Conservation (phyloP, 768 basidiomycete species). For the Lactarius deliciosus region DNA sequence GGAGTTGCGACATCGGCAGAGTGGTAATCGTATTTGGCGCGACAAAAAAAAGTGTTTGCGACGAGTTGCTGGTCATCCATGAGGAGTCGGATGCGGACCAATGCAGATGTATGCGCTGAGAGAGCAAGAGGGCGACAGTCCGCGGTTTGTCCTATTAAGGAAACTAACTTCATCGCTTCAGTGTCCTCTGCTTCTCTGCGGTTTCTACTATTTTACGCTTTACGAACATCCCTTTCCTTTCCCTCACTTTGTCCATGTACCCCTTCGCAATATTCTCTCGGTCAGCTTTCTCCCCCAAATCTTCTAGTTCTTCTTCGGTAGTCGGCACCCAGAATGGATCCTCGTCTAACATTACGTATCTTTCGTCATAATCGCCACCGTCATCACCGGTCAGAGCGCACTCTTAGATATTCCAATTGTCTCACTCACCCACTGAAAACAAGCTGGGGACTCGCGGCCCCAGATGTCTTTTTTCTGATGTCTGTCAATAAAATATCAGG, state of each 20-base stretch:
- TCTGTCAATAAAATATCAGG: constrained; percentile 49
- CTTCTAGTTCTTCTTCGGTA: constrained; percentile 94
- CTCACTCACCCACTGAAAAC: constrained; percentile 86
- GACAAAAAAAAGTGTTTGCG: constrained; percentile 73
- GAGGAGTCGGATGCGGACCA: constrained; percentile 14
- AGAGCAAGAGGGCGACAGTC: background rate
- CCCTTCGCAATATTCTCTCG: constrained; percentile 87
- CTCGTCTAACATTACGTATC: constrained; percentile 89
- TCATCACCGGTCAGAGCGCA: constrained; percentile 28
- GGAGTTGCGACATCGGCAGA: constrained; percentile 70
- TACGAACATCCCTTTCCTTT: constrained; percentile 93
- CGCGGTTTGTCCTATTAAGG: background rate
- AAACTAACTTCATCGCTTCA: constrained; percentile 44
- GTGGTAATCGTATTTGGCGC: constrained; percentile 88
- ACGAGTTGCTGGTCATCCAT: constrained; percentile 55
- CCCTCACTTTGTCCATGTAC: constrained; percentile 89
- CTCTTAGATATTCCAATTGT: background rate
- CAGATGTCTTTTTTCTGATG: constrained; percentile 93
- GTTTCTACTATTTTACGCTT: constrained; percentile 93
- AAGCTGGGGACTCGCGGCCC: constrained; percentile 94
- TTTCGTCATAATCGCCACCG: constrained; percentile 35
- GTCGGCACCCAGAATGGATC: constrained; percentile 99
- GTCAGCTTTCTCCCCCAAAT: constrained; percentile 95
- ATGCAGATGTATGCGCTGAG: constrained; percentile 3
- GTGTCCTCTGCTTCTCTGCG: constrained; percentile 96